phyloP scores from a whole-genome alignment of 306 rosid genomes.

The Oemleria cerasiformis region DNA sequence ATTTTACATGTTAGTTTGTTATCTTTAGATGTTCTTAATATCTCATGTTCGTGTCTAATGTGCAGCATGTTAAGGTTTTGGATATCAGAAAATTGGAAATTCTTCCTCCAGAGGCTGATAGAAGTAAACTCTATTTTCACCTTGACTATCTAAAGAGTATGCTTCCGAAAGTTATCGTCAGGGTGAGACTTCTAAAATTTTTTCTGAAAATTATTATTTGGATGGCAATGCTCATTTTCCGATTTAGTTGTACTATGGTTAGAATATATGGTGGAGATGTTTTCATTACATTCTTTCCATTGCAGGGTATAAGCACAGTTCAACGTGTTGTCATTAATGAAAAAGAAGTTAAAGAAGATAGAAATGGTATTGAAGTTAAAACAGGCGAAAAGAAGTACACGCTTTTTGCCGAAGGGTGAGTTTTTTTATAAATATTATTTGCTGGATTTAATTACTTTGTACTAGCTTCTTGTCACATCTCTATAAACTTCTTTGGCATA shows the following conservation, averaged over 20 bases:
- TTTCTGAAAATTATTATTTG: constrained; percentile 19
- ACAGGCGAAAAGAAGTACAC: constrained; percentile 40
- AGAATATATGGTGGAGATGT: constrained; percentile 1
- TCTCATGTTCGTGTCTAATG: constrained; percentile 19
- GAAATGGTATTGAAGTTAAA: constrained; percentile 29
- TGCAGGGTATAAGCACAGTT: constrained; percentile 78
- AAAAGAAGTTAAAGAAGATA: constrained; percentile 39
- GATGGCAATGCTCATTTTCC: background rate
- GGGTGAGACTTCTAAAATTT: constrained; percentile 42
- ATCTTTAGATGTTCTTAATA: constrained; percentile 18
- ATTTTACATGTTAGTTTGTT: constrained; percentile 23
- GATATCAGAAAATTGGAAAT: constrained; percentile 63
- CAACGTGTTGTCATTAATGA: constrained; percentile 67
- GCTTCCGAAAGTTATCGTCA: constrained; percentile 71
- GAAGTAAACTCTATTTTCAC: constrained; percentile 68
- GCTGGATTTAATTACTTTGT: background rate
- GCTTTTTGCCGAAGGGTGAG: constrained; percentile 90
- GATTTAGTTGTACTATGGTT: constrained; percentile 12
- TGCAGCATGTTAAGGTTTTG: constrained; percentile 76
- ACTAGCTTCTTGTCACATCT: background rate
- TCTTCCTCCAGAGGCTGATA: constrained; percentile 49
- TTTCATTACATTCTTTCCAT: constrained; percentile 22
- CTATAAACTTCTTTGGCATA: background rate
- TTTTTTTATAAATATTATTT: constrained; percentile 24
- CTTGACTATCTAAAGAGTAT: constrained; percentile 59